Evolutionary conservation across 108 stramenopile species (phyloP), one percentile per base, ranked within the genome.

Genomic region (Conticribra weissflogii): DNA sequence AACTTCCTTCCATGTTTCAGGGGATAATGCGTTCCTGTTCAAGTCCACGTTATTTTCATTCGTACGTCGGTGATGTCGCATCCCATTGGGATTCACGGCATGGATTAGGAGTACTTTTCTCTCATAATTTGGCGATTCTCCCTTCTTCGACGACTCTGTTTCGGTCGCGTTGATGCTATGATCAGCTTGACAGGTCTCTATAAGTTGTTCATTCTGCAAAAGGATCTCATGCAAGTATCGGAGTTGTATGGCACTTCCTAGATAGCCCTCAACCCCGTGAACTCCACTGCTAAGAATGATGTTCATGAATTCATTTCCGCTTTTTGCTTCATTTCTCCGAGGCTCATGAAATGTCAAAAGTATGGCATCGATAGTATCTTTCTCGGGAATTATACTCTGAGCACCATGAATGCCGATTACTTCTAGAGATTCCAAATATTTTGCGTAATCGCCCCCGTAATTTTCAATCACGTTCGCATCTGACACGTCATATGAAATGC

Each of bases 1-100:
- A 46, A 87, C 72, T 3, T 69, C 52, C 8, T 69, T 52, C 66
- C 75, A 86, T 17, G 76, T 50, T 29, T 67, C 41, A 8, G n/a
- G 15, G 24, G 18, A 41, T 23, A 93, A 75, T 0, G 63, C 85
- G 73, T 95, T 95, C 32, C 94, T 83, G 69, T 91, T 92, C 29
- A 95, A 68, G 65, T 95, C 94, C 27, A 92, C 91, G 68, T 92
- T 92, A 64, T 90, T 79, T 63, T 92, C 91, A 74, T 91, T 95
- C 44, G 69, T 68, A 1, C 91, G 78, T n/a, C 91, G 74, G 44
- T 82, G 85, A 53, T 88, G 72, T 29, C 76, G 66, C 89, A 95
- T 91, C 1, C 94, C 94, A 54, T 70, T 79, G 0, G 94, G 94
- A 62, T 95, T 95, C 23, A 95, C 77, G 7, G 91, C 82, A 61